A percentile compares a stretch with the other conserved stretches of the same genome.
Evolutionary conservation across 352 stramenopile genomes (phyloP).

Genomic region (Phytophthora agathidicida): DNA sequence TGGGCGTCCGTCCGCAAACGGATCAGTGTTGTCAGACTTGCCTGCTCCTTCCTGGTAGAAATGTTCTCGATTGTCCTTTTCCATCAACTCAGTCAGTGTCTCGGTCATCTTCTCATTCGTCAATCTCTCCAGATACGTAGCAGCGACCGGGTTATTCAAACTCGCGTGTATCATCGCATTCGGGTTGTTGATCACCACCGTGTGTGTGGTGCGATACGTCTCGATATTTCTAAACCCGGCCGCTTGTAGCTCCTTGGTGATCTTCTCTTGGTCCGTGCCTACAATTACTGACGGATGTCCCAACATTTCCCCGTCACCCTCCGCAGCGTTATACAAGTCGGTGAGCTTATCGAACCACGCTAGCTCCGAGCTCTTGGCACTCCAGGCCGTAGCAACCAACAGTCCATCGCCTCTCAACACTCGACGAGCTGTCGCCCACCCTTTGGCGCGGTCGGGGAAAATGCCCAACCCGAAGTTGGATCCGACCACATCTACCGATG

Average conservation of each 20-base stretch:
- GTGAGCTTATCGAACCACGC: conserved; percentile 40
- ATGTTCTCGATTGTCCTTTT: conserved; percentile 26
- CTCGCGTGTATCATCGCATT: conserved; percentile 28
- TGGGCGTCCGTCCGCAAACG: conserved; percentile 25
- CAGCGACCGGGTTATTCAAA: conserved; percentile 30
- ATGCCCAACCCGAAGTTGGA: conserved; percentile 55
- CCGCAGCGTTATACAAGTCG: conserved; percentile 32
- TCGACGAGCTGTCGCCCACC: conserved; percentile 34
- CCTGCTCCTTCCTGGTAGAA: conserved; percentile 14
- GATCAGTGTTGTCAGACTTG: background rate
- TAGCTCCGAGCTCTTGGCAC: conserved; percentile 43
- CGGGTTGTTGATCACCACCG: conserved; percentile 37
- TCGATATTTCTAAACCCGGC: conserved; percentile 32
- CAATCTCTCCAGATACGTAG: conserved; percentile 37
- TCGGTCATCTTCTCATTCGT: conserved; percentile 25
- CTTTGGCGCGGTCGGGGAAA: conserved; percentile 42
- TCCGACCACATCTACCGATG: conserved; percentile 43
- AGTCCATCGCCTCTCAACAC: conserved; percentile 48
- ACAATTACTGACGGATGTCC: conserved; percentile 4
- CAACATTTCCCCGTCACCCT: conserved; percentile 15
- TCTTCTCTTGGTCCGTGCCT: conserved; percentile 15
- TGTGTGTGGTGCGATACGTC: conserved; percentile 34
- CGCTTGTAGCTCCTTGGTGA: conserved; percentile 30
- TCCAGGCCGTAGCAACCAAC: conserved; percentile 47
- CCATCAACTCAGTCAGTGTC: conserved; percentile 23